Conservation (phyloP, 192 early-diverging fungal genomes). For the Jimgerdemannia flammicorona region DNA sequence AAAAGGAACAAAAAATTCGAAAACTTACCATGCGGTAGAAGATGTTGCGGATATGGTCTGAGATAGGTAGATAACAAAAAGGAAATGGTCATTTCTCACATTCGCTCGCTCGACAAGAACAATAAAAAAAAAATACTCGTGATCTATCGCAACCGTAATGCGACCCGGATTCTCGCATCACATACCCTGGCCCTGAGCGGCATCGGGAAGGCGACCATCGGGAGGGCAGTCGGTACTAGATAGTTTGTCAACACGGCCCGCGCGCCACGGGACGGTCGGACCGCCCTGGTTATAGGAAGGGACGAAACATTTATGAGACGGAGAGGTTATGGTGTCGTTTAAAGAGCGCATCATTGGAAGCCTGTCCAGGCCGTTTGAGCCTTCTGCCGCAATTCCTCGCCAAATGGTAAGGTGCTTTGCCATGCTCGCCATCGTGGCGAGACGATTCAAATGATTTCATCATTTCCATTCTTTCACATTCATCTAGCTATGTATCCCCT, state of each 20-base stretch:
- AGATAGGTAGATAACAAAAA: too few relatives aligned
- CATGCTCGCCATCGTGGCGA: neutral
- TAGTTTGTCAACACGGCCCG: conserved; percentile 56
- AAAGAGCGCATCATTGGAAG: too few relatives aligned
- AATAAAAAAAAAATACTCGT: neutral
- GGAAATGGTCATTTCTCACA: too few relatives aligned
- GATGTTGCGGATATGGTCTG: conserved; percentile 65
- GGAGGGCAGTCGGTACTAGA: conserved; percentile 48
- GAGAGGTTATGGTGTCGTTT: too few relatives aligned
- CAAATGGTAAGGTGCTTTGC: conserved; percentile 48
- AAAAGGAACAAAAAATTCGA: too few relatives aligned
- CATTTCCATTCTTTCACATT: neutral
- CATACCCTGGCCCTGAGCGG: conserved; percentile 42
- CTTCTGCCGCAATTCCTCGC: conserved; percentile 59
- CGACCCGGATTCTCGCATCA: neutral
- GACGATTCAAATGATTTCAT: neutral
- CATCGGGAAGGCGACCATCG: conserved; percentile 80
- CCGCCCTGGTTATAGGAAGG: conserved; percentile 45
- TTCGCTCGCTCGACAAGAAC: neutral
- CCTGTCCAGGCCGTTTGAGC: too few relatives aligned
- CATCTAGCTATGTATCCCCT: conserved; percentile 12
- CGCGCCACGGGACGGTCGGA: conserved; percentile 70
- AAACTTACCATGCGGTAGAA: conserved; percentile 74
- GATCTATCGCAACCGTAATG: too few relatives aligned
- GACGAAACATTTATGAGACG: too few relatives aligned